A percentile compares a stretch with the other conserved stretches of the same genome.
phyloP scores from a whole-genome alignment of 768 basidiomycete genomes.

The Amanita inopinata region DNA sequence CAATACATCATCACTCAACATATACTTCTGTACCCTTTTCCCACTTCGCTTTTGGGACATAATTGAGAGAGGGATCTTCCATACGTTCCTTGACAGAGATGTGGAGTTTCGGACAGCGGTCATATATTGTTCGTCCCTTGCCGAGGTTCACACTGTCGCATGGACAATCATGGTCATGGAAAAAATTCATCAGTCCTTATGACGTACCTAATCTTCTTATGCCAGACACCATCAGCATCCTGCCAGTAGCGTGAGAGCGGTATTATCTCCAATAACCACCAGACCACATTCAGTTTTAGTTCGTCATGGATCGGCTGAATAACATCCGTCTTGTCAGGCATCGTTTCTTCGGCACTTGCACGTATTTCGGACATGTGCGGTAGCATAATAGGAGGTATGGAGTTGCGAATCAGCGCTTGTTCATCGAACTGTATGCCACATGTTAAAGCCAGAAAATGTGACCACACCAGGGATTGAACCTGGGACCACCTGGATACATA shows the following conservation, averaged over 20 bases:
- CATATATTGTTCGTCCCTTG: constrained; percentile 40
- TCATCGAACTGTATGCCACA: constrained; percentile 47
- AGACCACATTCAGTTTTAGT: constrained; percentile 32
- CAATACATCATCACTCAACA: constrained; percentile 17
- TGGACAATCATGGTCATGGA: background rate
- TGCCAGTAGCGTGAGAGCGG: constrained; percentile 49
- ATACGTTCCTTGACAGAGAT: constrained; percentile 52
- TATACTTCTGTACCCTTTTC: constrained; percentile 36
- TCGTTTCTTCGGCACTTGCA: constrained; percentile 10
- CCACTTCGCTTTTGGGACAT: constrained; percentile 51
- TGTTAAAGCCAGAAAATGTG: no score
- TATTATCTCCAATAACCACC: constrained; percentile 71
- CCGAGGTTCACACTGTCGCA: constrained; percentile 47
- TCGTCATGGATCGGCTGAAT: constrained; percentile 45
- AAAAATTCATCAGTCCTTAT: background rate
- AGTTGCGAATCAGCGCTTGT: constrained; percentile 33
- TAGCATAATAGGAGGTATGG: constrained; percentile 20
- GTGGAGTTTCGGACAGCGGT: constrained; percentile 47
- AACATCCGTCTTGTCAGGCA: constrained; percentile 27
- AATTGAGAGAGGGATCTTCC: constrained; percentile 34
- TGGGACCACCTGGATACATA: no score
- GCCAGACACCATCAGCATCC: constrained; percentile 45
- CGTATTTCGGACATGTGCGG: constrained; percentile 11
- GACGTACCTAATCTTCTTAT: constrained; percentile 43
- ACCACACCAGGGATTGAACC: no score